Evolutionary conservation across 176 grass and related monocot genomes (phyloP), one percentile per base, ranked within the genome.

Genomic region (Juncus effusus): DNA sequence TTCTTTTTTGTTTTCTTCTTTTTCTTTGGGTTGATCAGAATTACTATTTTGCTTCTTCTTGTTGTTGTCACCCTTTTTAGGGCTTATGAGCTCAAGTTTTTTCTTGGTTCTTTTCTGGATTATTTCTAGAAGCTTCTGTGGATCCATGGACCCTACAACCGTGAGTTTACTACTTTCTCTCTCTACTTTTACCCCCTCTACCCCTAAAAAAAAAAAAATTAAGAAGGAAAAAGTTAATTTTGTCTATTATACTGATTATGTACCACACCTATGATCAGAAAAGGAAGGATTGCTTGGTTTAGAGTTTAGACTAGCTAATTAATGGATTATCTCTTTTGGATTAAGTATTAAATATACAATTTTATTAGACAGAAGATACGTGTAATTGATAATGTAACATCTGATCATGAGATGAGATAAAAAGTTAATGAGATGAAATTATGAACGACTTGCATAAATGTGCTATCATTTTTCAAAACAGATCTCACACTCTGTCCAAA

Each of bases 101-200:
- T 91, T 96, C 65, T 59, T 76, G 36, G 82, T 89, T 78, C 91
- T 96, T 0, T 10, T 2, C 38, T 81, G 80, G 13, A 96, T 85
- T 52, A 73, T 80, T 19, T 81, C 88, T 2, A 77, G 82, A 2
- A 96, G 82, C 80, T 88, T 91, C 75, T 69, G 81, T 57, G 87
- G 77, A 66, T 96, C 87, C 63, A 96, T 77, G 63, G 69, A 84
- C 3, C 88, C 93, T 1, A 81, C 75, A 9, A 96, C 80, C 1
- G 80, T 96, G 50, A 96, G 78, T 65, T 60, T 77, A 4, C 80
- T 85, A 76, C 66, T 80, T 16, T 54, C 79, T 36, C 63, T 62
- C 5, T 96, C 87, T 82, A 85, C 63, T 10, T 77, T 84, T 72
- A 96, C 82, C 51, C 82, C 82, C 64, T 96, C 85, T 39, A 96